Percentiles rank a stretch among this genome's conserved stretches.
phyloP scores from a whole-genome alignment of 2,329 filamentous ascomycete genomes.

The Penicillium palitans region DNA sequence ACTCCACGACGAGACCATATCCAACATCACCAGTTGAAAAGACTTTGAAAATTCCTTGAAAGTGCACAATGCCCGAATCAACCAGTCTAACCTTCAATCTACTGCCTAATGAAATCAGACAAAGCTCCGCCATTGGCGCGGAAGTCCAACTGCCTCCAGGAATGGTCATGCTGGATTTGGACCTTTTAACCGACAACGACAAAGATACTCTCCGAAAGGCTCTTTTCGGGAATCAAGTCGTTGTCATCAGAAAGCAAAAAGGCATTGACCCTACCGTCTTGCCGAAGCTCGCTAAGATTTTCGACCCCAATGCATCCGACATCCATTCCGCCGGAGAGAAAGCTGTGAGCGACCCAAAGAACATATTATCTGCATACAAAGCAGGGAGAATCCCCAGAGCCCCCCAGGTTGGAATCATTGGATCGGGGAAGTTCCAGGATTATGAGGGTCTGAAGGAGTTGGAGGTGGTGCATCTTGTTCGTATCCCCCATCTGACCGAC shows the following conservation, averaged over 20 bases:
- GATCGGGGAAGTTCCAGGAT: constrained; percentile 8
- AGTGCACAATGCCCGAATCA: constrained; percentile 3
- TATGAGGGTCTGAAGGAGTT: constrained; percentile 8
- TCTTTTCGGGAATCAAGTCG: constrained; percentile 10
- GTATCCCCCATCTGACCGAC: neutral
- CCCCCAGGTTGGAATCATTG: constrained; percentile 12
- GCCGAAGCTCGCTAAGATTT: constrained; percentile 10
- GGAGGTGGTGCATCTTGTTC: constrained; percentile 11
- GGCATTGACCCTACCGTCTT: constrained; percentile 9
- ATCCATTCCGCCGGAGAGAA: constrained; percentile 14
- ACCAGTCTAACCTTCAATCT: constrained; percentile 1
- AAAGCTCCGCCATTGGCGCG: constrained; percentile 9
- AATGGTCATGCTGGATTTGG: constrained; percentile 7
- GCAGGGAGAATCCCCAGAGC: constrained; percentile 11
- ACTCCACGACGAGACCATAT: neutral
- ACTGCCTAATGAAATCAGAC: constrained; percentile 2
- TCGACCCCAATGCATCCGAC: constrained; percentile 11
- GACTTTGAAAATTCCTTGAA: neutral
- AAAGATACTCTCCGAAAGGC: constrained; percentile 7
- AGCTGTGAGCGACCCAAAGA: constrained; percentile 12
- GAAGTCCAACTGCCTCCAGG: constrained; percentile 9
- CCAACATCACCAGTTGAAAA: neutral
- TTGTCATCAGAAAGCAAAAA: constrained; percentile 12
- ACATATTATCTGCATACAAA: constrained; percentile 14
- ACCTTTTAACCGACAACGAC: constrained; percentile 3